These are phyloP conservation scores for Lablab purpureus DNA, from an alignment of 306 rosid genomes.

Conservation along the genomic window DNA sequence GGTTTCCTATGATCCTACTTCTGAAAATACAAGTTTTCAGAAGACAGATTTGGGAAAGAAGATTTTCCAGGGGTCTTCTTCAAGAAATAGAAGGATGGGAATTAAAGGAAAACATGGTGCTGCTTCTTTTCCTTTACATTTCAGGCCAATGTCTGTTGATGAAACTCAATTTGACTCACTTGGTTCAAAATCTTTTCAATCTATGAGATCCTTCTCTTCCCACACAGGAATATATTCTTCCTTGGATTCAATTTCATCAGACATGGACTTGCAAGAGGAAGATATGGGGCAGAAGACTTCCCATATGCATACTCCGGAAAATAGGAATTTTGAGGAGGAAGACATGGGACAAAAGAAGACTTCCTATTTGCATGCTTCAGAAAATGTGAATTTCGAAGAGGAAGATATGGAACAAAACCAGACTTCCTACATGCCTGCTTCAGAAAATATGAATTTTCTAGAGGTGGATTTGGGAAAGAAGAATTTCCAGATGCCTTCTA, in stretches of 20 bases:
- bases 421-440: constrained; percentile 38
- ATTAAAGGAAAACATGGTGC: constrained; percentile 52
- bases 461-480: constrained; percentile 47
- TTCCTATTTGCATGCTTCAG: constrained; percentile 43
- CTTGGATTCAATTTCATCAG: constrained; percentile 42
- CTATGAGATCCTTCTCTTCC: constrained; percentile 60
- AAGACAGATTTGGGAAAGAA: constrained; percentile 44
- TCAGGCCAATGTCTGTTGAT: constrained; percentile 72
- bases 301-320: constrained; percentile 43
- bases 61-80: constrained; percentile 39
- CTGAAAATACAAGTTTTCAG: constrained; percentile 38
- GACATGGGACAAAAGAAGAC: constrained; percentile 42
- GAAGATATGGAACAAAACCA: constrained; percentile 50
- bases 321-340: constrained; percentile 40
- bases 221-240: constrained; percentile 62
- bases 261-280: constrained; percentile 46
- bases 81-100: constrained; percentile 54
- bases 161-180: constrained; percentile 71
- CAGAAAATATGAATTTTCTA: constrained; percentile 46
- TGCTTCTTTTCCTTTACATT: constrained; percentile 57
- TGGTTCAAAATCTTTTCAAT: constrained; percentile 50
- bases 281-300: constrained; percentile 38
- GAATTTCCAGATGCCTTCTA: constrained; percentile 22
- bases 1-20: constrained; percentile 38
- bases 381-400: constrained; percentile 42